These are phyloP conservation scores for Capsicum chinense DNA, from an alignment of 257 asterid genomes.

Conservation along the genomic window DNA sequence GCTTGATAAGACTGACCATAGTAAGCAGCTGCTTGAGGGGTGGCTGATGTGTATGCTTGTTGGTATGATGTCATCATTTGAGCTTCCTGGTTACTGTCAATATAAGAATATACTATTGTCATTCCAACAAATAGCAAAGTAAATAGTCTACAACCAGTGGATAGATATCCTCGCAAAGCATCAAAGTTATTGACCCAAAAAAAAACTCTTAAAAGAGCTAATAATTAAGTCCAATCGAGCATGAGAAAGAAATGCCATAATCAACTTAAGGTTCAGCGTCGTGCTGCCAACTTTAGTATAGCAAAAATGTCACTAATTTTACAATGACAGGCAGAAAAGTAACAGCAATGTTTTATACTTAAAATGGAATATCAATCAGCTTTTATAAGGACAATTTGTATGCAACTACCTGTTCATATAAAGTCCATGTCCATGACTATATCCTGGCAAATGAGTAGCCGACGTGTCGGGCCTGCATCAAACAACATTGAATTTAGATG, in stretches of 20 bases:
- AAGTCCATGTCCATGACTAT: constrained; percentile 58
- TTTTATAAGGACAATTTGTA: not conserved
- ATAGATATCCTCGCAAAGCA: not conserved
- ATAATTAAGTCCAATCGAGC: not conserved
- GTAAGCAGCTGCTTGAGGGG: constrained; percentile 51
- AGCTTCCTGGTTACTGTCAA: constrained; percentile 42
- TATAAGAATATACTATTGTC: not conserved
- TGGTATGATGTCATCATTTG: constrained; percentile 47
- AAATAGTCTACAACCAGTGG: not conserved
- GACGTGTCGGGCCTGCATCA: constrained; percentile 60
- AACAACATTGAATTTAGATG: constrained; percentile 16
- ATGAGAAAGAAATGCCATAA: not conserved
- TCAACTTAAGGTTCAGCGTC: not conserved
- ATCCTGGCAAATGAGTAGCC: constrained; percentile 61
- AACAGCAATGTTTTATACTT: not conserved
- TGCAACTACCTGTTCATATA: constrained; percentile 62
- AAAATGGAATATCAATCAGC: constrained; percentile 17
- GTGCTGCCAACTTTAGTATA: not conserved
- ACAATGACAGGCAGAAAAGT: not conserved
- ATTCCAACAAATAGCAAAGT: not conserved
- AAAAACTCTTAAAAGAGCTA: not conserved
- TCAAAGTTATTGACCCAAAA: not conserved
- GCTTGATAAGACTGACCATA: constrained; percentile 54
- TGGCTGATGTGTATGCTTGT: constrained; percentile 41
- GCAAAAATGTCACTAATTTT: not conserved